Evolutionary conservation across 352 stramenopile species (phyloP), one percentile per base, ranked within the genome.

Genomic region (Phytophthora uliginosa): DNA sequence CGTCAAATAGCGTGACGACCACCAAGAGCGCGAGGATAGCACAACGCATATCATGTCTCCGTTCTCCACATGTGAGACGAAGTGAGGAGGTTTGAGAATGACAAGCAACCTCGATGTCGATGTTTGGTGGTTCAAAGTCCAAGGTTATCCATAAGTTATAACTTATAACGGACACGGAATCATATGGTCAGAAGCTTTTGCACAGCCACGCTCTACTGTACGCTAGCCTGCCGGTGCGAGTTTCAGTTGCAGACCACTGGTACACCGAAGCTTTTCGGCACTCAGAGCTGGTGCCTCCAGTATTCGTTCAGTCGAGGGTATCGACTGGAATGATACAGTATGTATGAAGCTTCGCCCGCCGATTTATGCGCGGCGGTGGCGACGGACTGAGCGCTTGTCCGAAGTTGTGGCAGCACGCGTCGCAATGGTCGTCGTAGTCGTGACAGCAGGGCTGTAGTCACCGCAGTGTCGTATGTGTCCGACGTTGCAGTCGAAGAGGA

Each of bases 361-460:
- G 13, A n/a, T 36, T 54, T 66, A 74, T 22, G 62, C 63, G 33
- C 67, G 54, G 26, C 54, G 67, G 56, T 67, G 51, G 20, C 53
- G 60, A 33, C 60, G 67, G 50, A 74, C 67, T 4, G 67, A 74
- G 34, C 67, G 63, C 60, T 74, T 74, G 47, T 70, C 60, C 1
- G 54, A 65, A 9, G 52, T 64, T 15, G 65, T 36, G 15, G 31
- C 45, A 40, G 42, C 33, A 50, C 55, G 65, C 24, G 57, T 62
- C 22, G 57, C 48, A 38, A 52, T 69, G 7, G 59, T 24, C 12
- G 66, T 69, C 22, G 52, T 52, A 4, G 65, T 62, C 6, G 65
- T 66, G 17, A 54, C 42, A 9, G 40, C 13, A 20, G 62, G 52
- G 45, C 47, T 17, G 42, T 59, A 7, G 63, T 64, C 53, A 52